Base-by-base conservation (phyloP, 352 stramenopile genomes). In the Phytopythium delawarense region DNA sequence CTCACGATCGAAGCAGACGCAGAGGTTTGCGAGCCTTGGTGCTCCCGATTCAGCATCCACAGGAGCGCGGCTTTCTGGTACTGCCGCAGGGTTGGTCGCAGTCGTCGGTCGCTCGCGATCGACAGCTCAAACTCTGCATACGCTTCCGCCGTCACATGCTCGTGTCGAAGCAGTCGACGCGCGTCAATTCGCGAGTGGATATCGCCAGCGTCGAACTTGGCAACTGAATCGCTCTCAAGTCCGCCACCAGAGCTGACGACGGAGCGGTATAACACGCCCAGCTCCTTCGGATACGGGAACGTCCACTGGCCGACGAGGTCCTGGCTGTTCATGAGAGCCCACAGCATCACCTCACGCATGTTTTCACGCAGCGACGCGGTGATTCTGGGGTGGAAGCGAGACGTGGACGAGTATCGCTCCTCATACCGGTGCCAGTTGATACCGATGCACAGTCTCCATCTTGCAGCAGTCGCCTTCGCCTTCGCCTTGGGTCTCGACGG, bases 1-100 rank as follows among this genome's bases (percentile, higher is more conserved):
- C 46, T 54, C 3, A 35, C 46, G 11, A 45, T 59, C 5, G 37
- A 34, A 4, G 15, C 20, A 9, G 12, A 12, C 20, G 13, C 21
- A 7, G 18, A 23, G 25, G 28, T 25, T 12, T 13, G 7, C 23
- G 39, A 16, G 23, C 8, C 21, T 16, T 70, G 1, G 13, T 6
- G 23, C 48, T 99, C 96, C 74, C 98, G 91, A 13, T 45, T 53
- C 11, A 79, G 53, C 79, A 87, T 88, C 97, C 97, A 99, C 35
- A 78, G 92, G 9, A 98, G 73, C 0, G 95, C 96, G 62, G 98
- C 96, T 32, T 93, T 72, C 72, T 99, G 96, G 78, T 99, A 99
- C 21, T 91, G 94, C 4, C 99, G 69, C 15, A 99, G 71, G 7
- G 66, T 89, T 37, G 89, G 86, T 3, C 89, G 57, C 49, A 94